A percentile compares a stretch with the other conserved stretches of the same genome.
Conservation (phyloP, 495 filamentous ascomycete species). For the Daldinia caldariorum region DNA sequence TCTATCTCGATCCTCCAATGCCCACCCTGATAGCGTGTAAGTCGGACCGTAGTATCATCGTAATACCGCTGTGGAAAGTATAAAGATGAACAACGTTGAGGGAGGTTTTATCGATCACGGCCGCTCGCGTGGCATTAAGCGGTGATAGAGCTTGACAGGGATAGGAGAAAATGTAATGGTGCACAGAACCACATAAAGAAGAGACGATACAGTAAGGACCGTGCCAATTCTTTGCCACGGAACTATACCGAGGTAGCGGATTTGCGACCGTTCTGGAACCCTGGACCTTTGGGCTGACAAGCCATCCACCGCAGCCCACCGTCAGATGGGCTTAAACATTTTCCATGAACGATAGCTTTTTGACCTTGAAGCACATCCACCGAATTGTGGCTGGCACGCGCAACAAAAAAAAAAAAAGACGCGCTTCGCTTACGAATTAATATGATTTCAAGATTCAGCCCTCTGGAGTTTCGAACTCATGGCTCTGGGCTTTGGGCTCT, state of each 20-base stretch:
- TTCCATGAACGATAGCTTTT: constrained; percentile 11
- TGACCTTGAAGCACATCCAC: constrained; percentile 24
- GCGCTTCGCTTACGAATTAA: constrained; percentile 29
- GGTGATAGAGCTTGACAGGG: constrained; percentile 40
- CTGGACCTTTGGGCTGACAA: constrained; percentile 33
- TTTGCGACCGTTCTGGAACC: constrained; percentile 42
- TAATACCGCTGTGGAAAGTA: constrained; percentile 7
- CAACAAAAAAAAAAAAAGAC: constrained; percentile 6
- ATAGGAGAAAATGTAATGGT: constrained; percentile 43
- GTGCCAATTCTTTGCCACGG: constrained; percentile 24
- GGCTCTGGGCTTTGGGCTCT: constrained; percentile 12
- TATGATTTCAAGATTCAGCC: constrained; percentile 32
- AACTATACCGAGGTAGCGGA: constrained; percentile 38
- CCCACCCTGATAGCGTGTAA: neutral
- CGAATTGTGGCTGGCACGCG: constrained; percentile 25
- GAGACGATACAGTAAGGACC: constrained; percentile 17
- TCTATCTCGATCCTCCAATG: constrained; percentile 18
- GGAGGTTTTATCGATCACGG: constrained; percentile 25
- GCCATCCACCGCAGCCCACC: neutral
- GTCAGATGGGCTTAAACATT: constrained; percentile 14
- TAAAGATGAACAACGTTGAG: neutral
- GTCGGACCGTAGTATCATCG: constrained; percentile 13
- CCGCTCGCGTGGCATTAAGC: constrained; percentile 40
- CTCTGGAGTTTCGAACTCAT: neutral
- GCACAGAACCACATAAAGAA: constrained; percentile 42